Base-by-base conservation (phyloP, 202 grass and related monocot species). In the Eragrostis tef region DNA sequence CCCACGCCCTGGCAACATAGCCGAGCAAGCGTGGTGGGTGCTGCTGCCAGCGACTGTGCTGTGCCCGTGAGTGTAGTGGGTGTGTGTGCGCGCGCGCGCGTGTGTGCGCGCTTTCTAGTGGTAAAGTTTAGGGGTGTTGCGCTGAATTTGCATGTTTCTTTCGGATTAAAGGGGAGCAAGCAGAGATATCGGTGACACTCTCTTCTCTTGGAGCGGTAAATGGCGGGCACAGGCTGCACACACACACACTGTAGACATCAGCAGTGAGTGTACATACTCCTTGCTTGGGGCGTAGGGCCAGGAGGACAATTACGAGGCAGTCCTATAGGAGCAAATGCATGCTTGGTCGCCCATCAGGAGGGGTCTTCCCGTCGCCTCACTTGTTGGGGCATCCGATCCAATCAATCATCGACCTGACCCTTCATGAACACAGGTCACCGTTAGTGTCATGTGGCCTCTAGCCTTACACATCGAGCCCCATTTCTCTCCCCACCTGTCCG, bases 301-400 rank as follows among this genome's bases (percentile, higher is more conserved):
- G 34, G 36, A 68, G 65, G 83, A 25, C 27, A 66, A 25, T 45
- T 19, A 25, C 16, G 57, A 79, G 14, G 48, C 69, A 46, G 58
- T 48, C 51, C 6, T 71, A 73, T 59, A 46, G 6, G 22, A 61
- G 58, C 58, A 67, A 66, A 19, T 65, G 57, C 58, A 73, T 80
- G 83, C 67, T 6, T 71, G 83, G 48, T 83, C 79, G n/a, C 49
- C 54, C 79, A 64, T 57, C 79, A 42, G 26, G 27, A 13, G 58
- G 41, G 46, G 7, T 46, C 5, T 39, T 39, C n/a, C 86, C n/a
- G 12, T 22, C 74, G 76, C 49, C 19, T 86, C 48, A 48, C 84
- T 26, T 34, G 61, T 43, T 72, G 49, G 79, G 51, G 74, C 72
- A 83, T 79, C 75, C 27, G 58, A 79, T 76, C 86, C 70, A 46